phyloP scores from a whole-genome alignment of 2,329 filamentous ascomycete species.

The Raffaelea albimanens region DNA sequence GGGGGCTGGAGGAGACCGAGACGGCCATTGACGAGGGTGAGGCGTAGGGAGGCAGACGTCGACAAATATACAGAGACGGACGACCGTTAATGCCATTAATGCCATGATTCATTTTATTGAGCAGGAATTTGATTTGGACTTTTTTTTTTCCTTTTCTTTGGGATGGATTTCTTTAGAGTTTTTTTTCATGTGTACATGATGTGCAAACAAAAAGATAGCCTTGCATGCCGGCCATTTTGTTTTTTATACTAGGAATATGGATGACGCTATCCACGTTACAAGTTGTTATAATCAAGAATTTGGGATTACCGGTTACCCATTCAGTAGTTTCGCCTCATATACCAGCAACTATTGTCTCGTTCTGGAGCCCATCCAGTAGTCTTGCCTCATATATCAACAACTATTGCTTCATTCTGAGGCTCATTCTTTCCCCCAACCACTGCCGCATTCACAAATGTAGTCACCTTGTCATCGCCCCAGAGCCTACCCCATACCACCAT shows the following conservation, averaged over 20 bases:
- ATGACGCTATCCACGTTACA: too few relatives aligned
- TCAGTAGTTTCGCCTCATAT: too few relatives aligned
- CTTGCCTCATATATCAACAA: constrained; percentile 5
- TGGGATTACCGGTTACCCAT: too few relatives aligned
- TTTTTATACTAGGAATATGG: too few relatives aligned
- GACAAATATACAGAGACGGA: neutral
- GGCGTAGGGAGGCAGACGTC: neutral
- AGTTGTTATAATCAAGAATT: too few relatives aligned
- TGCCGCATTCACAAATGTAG: constrained; percentile 10
- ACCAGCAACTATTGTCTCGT: too few relatives aligned
- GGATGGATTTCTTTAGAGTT: too few relatives aligned
- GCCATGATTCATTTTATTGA: too few relatives aligned
- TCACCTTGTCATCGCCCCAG: neutral
- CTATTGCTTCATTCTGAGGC: constrained; percentile 4
- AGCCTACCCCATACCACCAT: constrained; percentile 5
- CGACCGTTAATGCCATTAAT: neutral
- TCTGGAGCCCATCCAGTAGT: too few relatives aligned
- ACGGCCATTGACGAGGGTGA: constrained; percentile 22
- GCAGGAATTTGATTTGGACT: neutral
- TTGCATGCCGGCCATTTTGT: too few relatives aligned
- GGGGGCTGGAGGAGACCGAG: constrained; percentile 56
- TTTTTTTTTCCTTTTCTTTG: neutral
- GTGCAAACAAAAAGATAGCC: too few relatives aligned
- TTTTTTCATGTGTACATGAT: too few relatives aligned
- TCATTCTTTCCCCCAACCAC: constrained; percentile 6